Evolutionary conservation across 768 basidiomycete genomes (phyloP), one percentile per base, ranked within the genome.

Genomic region (Phylloporus arenicola): DNA sequence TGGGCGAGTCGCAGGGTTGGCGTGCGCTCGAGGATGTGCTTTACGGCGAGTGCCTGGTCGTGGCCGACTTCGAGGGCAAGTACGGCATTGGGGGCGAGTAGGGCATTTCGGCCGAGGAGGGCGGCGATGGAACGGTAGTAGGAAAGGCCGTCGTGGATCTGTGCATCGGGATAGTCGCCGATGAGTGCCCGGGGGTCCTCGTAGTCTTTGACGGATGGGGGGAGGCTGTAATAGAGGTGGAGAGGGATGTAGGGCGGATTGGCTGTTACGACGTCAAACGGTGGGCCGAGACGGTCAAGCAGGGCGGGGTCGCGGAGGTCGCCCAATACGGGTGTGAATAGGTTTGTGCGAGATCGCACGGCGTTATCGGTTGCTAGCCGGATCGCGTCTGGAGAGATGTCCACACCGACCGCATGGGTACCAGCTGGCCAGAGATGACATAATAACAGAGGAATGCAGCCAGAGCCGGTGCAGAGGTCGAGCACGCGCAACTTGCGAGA

Each of bases 401-500:
- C 91, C 37, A 93, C 72, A 20, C 80, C 89, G 52, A 76, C 69
- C 2, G 85, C 80, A 9, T 65, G 70, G 41, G 81, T 57, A 54
- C 79, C 81, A 40, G 72, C 67, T 14, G 82, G 79, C 70, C 81
- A 80, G 42, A 82, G 68, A 56, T 83, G 76, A 60, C 83, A 83
- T 16, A 98, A 73, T n/a, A 91, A 74, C 37, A 96, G 78, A 2
- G 92, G 88, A 45, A 97, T 93, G 65, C 92, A 93, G 13, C 88
- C 95, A 0, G 91, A 81, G 41, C 95, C 95, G 6, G 93, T 95
- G 65, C 94, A 92, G 40, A 98, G 80, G 70, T 99, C 95, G 29
- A 97, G 74, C 24, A 94, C 68, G 27, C 70, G 72, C 14, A 76
- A 24, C 0, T 70, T 70, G 6, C 53, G 48, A 6, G 39, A 17